phyloP scores from a whole-genome alignment of 164 flowering plant genomes.

The Chimonanthus praecox region DNA sequence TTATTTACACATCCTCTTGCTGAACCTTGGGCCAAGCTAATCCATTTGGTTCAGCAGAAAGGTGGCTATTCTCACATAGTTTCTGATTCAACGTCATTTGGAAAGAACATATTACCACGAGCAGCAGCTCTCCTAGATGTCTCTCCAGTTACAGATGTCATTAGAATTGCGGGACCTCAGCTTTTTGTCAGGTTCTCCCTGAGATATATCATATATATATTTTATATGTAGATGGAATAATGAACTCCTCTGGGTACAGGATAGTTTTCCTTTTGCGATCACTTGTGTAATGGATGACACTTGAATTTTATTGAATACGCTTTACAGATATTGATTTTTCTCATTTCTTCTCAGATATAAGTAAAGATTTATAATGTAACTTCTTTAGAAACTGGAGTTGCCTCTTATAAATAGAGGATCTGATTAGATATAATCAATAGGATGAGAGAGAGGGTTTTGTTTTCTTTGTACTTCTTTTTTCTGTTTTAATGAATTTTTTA shows the following conservation, averaged over 20 bases:
- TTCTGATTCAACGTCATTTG: constrained; percentile 84
- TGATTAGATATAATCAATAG: too few species aligned
- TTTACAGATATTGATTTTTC: background rate
- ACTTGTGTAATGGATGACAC: background rate
- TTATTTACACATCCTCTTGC: constrained; percentile 65
- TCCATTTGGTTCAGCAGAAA: constrained; percentile 66
- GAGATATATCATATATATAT: background rate
- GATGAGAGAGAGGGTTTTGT: background rate
- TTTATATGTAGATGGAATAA: background rate
- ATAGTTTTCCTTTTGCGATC: background rate
- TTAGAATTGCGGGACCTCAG: constrained; percentile 49
- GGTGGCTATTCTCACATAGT: constrained; percentile 72
- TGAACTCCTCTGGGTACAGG: background rate
- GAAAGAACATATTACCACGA: constrained; percentile 85
- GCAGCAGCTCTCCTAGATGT: constrained; percentile 93
- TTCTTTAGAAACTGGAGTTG: background rate
- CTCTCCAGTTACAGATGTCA: constrained; percentile 90
- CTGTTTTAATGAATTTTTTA: too few species aligned
- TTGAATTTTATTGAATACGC: background rate
- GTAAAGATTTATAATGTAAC: too few species aligned
- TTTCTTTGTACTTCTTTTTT: background rate
- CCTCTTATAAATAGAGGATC: too few species aligned
- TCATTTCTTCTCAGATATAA: background rate
- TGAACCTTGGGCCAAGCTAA: constrained; percentile 88
- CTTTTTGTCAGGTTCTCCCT: constrained; percentile 65